These are phyloP conservation scores for Toxicodendron radicans DNA, from an alignment of 345 rosid species.

Conservation along the genomic window DNA sequence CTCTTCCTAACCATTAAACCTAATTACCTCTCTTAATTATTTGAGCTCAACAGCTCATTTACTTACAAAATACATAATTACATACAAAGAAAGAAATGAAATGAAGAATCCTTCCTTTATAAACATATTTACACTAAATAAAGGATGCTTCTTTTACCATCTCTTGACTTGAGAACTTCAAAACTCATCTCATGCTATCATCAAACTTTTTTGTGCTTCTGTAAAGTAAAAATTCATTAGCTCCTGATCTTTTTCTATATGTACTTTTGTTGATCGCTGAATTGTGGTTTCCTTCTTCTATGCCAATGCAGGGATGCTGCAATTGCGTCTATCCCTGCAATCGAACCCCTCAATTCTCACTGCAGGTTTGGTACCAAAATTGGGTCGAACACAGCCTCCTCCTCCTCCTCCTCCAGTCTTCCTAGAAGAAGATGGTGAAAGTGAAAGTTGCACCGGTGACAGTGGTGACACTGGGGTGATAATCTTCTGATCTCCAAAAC, in stretches of 20 bases:
- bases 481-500: constrained; percentile 59
- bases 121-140: constrained; percentile 38
- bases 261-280: constrained; percentile 27
- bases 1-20: constrained; percentile 9
- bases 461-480: constrained; percentile 37
- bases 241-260: constrained; percentile 20
- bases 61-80: constrained; percentile 22
- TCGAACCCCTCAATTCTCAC: constrained; percentile 92
- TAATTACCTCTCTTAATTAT: constrained; percentile 20
- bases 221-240: constrained; percentile 2
- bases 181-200: constrained; percentile 28
- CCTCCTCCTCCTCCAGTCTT: constrained; percentile 31
- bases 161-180: constrained; percentile 27
- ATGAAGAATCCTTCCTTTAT: constrained; percentile 24
- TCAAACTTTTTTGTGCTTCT: neutral
- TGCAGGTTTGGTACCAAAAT: constrained; percentile 78
- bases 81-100: constrained; percentile 17
- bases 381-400: constrained; percentile 57
- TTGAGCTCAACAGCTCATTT: constrained; percentile 24
- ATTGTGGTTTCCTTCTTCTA: constrained; percentile 25
- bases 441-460: constrained; percentile 33
- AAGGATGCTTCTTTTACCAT: constrained; percentile 24
- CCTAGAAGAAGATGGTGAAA: constrained; percentile 59
- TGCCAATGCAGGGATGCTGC: constrained; percentile 84
- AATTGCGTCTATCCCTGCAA: constrained; percentile 76